Evolutionary conservation across 2,329 filamentous ascomycete genomes (phyloP).

Genomic region (Ascochyta lentis): DNA sequence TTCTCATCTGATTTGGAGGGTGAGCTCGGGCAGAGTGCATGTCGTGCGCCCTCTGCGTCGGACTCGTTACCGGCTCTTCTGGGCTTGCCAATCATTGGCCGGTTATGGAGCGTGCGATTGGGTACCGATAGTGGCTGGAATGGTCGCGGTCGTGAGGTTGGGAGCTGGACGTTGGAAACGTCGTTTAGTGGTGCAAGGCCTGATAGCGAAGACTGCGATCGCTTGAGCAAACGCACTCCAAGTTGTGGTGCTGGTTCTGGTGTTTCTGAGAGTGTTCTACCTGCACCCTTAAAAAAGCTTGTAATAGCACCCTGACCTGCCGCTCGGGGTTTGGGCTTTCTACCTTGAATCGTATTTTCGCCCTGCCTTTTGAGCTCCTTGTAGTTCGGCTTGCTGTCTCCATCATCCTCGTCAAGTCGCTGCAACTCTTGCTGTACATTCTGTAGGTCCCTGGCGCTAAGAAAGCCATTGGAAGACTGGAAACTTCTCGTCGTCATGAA

Average conservation of each 20-base stretch:
- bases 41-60: slow-evolving; percentile 47
- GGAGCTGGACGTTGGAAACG: slow-evolving; percentile 40
- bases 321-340: slow-evolving; percentile 45
- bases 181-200: slow-evolving; percentile 34
- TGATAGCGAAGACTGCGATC: slow-evolving; percentile 30
- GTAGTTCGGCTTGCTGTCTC: slow-evolving; percentile 20
- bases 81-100: slow-evolving; percentile 44
- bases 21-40: slow-evolving; percentile 57
- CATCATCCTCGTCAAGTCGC: slow-evolving; percentile 33
- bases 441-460: slow-evolving; percentile 49
- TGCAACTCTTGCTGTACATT: slow-evolving; percentile 49
- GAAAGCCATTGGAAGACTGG: slow-evolving; percentile 40
- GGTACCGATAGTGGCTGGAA: slow-evolving; percentile 36
- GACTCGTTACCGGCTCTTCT: slow-evolving; percentile 29
- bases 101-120: slow-evolving; percentile 40
- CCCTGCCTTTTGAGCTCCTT: slow-evolving; percentile 39
- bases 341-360: slow-evolving; percentile 24
- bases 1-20: slow-evolving; percentile 44
- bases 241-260: slow-evolving; percentile 3
- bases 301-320: slow-evolving; percentile 61
- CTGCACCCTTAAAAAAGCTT: slow-evolving; percentile 57
- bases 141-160: slow-evolving; percentile 16
- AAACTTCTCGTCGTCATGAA: slow-evolving; percentile 22
- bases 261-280: slow-evolving; percentile 22
- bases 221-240: slow-evolving; percentile 22